Evolutionary conservation across 352 stramenopile species (phyloP), one percentile per base, ranked within the genome.

Genomic region (Phytophthora citrophthora): DNA sequence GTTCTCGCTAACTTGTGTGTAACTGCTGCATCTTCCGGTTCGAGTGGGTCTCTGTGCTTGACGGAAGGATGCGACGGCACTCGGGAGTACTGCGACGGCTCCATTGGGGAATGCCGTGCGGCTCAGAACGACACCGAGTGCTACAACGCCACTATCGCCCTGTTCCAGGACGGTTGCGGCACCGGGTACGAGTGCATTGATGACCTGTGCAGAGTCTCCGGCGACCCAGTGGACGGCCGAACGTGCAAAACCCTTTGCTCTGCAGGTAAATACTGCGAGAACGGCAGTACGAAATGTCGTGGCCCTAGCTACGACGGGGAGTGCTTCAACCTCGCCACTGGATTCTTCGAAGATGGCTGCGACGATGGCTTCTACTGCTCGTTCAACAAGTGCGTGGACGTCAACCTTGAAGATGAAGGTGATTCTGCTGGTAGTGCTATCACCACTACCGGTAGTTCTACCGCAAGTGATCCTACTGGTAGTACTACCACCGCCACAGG

Each of bases 321-420:
- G 56, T 84, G 75, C 56, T 84, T 79, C 49, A 75, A 79, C 55
- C 45, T 64, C 15, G 60, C 56, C 7, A 60, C 51, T 12, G 61
- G 66, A 1, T 23, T 50, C 7, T 72, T 70, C 38, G 58, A 72
- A 44, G 44, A 74, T 26, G 54, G 62, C 27, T 70, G 68, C 13
- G 52, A 61, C 1, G 46, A 72, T 4, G 48, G 58, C 13, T 63
- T 69, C 56, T 63, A 57, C 50, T 70, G 68, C 48, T 64, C 64
- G 4, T 68, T 64, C 46, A 64, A 68, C 57, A 72, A 68, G 47
- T 72, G 64, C 41, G 59, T 68, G 18, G 54, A 70, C 16, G 32
- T 65, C 20, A 61, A 27, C 15, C 61, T 70, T 13, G 41, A 61
- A 7, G 61, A 49, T 15, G 47, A 53, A n/a, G 27, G 29, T 23